phyloP scores from a whole-genome alignment of 106 monocot genomes.

The Dendrobium catenatum region DNA sequence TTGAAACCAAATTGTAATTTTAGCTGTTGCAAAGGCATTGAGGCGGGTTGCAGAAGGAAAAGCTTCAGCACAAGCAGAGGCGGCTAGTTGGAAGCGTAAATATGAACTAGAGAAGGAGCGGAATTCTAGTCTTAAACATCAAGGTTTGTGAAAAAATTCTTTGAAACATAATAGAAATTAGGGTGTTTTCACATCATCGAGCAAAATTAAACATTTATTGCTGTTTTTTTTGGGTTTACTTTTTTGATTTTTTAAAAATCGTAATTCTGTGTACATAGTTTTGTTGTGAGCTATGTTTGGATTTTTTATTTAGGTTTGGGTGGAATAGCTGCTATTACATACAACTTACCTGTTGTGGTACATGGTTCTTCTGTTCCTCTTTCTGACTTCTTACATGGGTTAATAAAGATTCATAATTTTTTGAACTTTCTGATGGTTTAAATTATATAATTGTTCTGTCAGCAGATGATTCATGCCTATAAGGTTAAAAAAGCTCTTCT shows the following conservation, averaged over 20 bases:
- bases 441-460: too few species aligned
- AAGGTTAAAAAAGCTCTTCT: too few species aligned
- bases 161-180: not conserved
- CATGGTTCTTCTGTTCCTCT: too few species aligned
- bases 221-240: not conserved
- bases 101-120: conserved; percentile 76
- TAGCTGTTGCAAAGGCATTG: conserved; percentile 92
- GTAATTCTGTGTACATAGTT: not conserved
- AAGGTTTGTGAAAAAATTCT: conserved; percentile 39
- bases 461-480: too few species aligned
- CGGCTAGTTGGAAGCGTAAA: conserved; percentile 88
- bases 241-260: not conserved
- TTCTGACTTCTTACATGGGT: too few species aligned
- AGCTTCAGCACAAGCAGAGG: conserved; percentile 82
- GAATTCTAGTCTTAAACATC: conserved; percentile 35
- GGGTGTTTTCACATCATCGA: not conserved
- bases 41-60: conserved; percentile 84
- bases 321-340: not conserved
- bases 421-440: too few species aligned
- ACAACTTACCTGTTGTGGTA: too few species aligned
- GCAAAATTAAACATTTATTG: not conserved
- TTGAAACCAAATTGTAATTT: conserved; percentile 19
- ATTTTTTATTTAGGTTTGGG: not conserved
- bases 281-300: not conserved
- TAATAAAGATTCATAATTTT: too few species aligned